A percentile compares a stretch with the other conserved stretches of the same genome.
These are phyloP conservation scores for Allantophomopsis lycopodina DNA, from an alignment of 2,329 filamentous ascomycete genomes.

Conservation along the genomic window DNA sequence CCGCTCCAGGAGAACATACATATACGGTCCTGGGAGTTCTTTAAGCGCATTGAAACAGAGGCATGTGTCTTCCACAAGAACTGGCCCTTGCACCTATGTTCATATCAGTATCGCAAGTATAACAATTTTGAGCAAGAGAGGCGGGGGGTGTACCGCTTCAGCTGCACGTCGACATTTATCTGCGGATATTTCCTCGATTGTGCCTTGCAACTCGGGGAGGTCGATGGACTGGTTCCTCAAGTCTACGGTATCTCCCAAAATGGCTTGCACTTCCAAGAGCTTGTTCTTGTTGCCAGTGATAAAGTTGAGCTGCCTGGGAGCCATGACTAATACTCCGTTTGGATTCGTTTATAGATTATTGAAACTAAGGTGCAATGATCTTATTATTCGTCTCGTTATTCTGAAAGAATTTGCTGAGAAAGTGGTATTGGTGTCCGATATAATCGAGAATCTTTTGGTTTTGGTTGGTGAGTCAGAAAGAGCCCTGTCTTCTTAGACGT, in stretches of 20 bases:
- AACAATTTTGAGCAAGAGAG: neutral
- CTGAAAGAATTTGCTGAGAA: too few relatives aligned
- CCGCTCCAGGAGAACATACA: slow-evolving; percentile 40
- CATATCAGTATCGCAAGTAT: neutral
- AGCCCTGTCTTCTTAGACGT: too few relatives aligned
- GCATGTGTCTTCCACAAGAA: slow-evolving; percentile 91
- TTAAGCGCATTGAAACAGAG: slow-evolving; percentile 84
- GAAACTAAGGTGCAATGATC: too few relatives aligned
- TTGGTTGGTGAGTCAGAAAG: too few relatives aligned
- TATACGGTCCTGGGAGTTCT: slow-evolving; percentile 90
- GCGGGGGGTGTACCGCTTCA: slow-evolving; percentile 41
- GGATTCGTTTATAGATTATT: too few relatives aligned
- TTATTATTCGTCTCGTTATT: too few relatives aligned
- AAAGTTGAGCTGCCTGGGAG: slow-evolving; percentile 60
- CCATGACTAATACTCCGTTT: slow-evolving; percentile 10
- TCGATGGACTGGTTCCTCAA: slow-evolving; percentile 66
- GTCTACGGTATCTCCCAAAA: slow-evolving; percentile 59
- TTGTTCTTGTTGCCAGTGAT: slow-evolving; percentile 97
- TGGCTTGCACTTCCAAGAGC: slow-evolving; percentile 75
- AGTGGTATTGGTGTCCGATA: too few relatives aligned
- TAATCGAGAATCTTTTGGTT: too few relatives aligned
- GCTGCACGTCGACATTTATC: slow-evolving; percentile 82
- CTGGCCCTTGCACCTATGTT: slow-evolving; percentile 63
- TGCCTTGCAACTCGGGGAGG: slow-evolving; percentile 81
- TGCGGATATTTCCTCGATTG: slow-evolving; percentile 76